Percentiles rank a stretch among this genome's conserved stretches.
Evolutionary conservation across 1,284 basidiomycete species (phyloP).

Genomic region (Ustilago cynodontis): DNA sequence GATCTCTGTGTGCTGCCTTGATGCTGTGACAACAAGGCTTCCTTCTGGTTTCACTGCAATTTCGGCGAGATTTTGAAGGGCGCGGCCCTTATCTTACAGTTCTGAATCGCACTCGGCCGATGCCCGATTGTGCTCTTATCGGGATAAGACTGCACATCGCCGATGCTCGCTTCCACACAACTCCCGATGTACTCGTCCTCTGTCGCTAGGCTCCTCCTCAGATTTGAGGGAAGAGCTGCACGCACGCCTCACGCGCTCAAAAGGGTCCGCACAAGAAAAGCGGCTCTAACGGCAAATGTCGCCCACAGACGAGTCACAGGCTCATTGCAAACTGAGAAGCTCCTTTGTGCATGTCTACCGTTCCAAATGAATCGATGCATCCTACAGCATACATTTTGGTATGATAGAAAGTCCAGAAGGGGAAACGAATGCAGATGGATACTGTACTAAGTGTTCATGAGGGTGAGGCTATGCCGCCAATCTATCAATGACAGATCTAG

Average conservation of each 20-base stretch:
- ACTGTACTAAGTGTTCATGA: not conserved
- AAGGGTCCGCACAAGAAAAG: no score
- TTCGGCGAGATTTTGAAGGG: not conserved
- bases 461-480: constrained; percentile 20
- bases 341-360: constrained; percentile 1
- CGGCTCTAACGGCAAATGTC: no score
- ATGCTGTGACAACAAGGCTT: not conserved
- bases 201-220: no score
- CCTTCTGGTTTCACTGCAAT: not conserved
- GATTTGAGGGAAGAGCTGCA: not conserved
- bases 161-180: not conserved
- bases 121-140: not conserved
- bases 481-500: constrained; percentile 38
- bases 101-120: not conserved
- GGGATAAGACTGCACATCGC: not conserved
- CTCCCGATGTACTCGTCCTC: not conserved
- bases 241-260: no score
- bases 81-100: not conserved
- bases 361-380: not conserved
- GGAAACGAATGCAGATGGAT: not conserved
- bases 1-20: constrained; percentile 16
- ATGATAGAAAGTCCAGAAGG: not conserved
- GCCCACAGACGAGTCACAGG: no score
- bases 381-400: not conserved
- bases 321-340: no score